Evolutionary conservation across 306 rosid species (phyloP), one percentile per base, ranked within the genome.

Genomic region (Inga oerstediana): DNA sequence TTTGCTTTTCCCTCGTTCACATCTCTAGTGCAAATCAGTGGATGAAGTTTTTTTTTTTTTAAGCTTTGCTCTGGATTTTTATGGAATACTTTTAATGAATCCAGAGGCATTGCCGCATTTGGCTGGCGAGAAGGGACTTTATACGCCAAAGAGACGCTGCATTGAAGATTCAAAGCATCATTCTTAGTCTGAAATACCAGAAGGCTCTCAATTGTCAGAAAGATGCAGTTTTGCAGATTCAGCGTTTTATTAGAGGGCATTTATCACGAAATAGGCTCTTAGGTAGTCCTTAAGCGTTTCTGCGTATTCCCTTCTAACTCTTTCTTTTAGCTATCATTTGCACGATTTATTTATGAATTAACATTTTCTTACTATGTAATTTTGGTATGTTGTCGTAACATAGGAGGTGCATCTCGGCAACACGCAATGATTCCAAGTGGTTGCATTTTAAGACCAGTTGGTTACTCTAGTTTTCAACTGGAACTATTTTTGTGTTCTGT

Each of bases 91-190:
- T 3, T 82, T 15, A 76, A 80, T 75, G 32, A 81, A 74, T 87
- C 44, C 85, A 95, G 98, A 95, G 91, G 76, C 81, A 82, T 82
- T 95, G 83, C 74, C 96, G 93, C 49, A 85, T 93, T 84, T 90
- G 91, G 96, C 85, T 92, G 78, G 88, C 75, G 65, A 87, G 87
- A 85, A 91, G 82, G 59, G 77, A 90, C 37, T 88, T 89, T 78
- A 65, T 86, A 75, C 67, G 88, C 75, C 93, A 72, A 86, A 86
- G 86, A 88, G 85, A 80, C 9, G 93, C 94, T 81, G 88, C 72
- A 32, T 70, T 90, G 81, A 90, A 89, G 84, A 81, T 95, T 62
- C 98, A 93, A 80, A 86, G 92, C 72, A 84, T 85, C 52, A 54
- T 86, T 56, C 89, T 91, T 70, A 81, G 93, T 54, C 24, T 86